Percentiles rank a stretch among this genome's conserved stretches.
Conservation (phyloP, 2,329 filamentous ascomycete genomes). For the Cladorrhinum sp. region DNA sequence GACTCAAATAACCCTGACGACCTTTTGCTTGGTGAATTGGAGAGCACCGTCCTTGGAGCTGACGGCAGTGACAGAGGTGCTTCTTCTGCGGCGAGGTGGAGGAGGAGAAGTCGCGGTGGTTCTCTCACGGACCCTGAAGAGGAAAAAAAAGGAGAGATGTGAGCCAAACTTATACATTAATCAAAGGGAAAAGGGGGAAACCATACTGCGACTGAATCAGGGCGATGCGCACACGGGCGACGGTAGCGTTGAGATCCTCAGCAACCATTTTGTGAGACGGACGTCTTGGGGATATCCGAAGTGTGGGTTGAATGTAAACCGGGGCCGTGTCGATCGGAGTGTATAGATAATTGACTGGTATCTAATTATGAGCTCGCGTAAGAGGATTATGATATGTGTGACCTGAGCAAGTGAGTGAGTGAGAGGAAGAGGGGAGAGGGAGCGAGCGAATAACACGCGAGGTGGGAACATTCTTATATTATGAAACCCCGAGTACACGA, state of each 20-base stretch:
- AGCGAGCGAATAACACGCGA: no score
- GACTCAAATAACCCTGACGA: constrained; percentile 28
- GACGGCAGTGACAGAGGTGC: constrained; percentile 26
- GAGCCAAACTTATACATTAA: not conserved
- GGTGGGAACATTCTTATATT: not conserved
- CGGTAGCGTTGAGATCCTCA: constrained; percentile 40
- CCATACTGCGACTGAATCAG: constrained; percentile 47
- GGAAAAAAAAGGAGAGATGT: not conserved
- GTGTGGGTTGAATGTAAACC: constrained; percentile 20
- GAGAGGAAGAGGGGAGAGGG: not conserved
- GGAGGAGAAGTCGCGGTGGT: constrained; percentile 16
- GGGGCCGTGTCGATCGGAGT: not conserved
- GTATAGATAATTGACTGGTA: not conserved
- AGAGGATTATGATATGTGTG: no score
- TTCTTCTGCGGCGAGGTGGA: constrained; percentile 22
- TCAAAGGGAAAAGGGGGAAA: constrained; percentile 17
- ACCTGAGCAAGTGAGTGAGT: not conserved
- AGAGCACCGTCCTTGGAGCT: constrained; percentile 26
- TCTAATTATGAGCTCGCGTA: no score
- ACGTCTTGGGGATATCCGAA: constrained; percentile 34
- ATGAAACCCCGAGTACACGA: no score
- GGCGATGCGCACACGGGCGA: constrained; percentile 47
- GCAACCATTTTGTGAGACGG: constrained; percentile 30
- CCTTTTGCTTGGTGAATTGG: constrained; percentile 34
- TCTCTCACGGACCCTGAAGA: constrained; percentile 27